Evolutionary conservation across 2,329 filamentous ascomycete genomes (phyloP).

Genomic region (Fusarium pseudocircinatum): DNA sequence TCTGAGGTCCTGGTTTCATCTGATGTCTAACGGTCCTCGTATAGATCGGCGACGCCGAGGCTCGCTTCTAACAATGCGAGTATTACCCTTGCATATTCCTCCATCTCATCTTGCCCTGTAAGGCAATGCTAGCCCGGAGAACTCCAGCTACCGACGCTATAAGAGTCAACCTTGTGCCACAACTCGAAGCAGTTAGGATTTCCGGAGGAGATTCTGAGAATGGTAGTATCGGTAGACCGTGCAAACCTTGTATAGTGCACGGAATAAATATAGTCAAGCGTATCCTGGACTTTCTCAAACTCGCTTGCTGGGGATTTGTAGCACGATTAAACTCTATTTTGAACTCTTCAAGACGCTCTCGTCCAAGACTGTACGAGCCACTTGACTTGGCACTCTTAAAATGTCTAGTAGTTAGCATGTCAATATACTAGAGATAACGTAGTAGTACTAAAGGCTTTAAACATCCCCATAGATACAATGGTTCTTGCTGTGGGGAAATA

Average conservation of each 20-base stretch:
- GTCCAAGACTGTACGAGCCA: neutral
- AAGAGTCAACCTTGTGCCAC: neutral
- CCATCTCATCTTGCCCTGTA: neutral
- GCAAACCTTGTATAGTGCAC: neutral
- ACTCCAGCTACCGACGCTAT: neutral
- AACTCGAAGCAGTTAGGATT: neutral
- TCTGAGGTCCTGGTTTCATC: neutral
- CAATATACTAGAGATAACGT: no score
- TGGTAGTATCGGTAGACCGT: neutral
- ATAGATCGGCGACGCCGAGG: neutral
- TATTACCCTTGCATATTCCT: neutral
- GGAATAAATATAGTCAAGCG: neutral
- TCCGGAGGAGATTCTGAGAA: neutral
- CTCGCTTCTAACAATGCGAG: neutral
- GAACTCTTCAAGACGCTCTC: neutral
- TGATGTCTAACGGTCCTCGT: neutral
- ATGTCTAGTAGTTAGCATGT: neutral
- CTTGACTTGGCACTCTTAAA: neutral
- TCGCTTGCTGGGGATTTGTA: constrained; percentile 18
- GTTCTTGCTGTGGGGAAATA: neutral
- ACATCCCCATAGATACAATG: neutral
- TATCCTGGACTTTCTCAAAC: constrained; percentile 23
- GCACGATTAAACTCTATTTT: constrained; percentile 29
- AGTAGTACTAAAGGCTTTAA: neutral
- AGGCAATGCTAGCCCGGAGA: neutral